Base-by-base conservation (phyloP, 371 early-diverging fungal genomes). In the Catenaria anguillulae region DNA sequence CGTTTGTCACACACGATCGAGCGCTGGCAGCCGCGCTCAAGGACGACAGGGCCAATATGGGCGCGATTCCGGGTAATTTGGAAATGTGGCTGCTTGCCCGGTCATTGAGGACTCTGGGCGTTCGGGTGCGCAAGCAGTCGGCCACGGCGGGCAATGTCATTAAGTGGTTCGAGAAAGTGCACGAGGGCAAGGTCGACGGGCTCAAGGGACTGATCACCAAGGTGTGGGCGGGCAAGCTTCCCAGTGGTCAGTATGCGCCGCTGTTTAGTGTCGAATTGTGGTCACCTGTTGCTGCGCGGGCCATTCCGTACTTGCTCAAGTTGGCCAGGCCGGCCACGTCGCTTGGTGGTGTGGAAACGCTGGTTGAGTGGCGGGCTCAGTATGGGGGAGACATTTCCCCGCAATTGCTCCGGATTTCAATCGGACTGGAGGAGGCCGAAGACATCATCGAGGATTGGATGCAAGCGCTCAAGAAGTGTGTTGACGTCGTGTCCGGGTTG, bases 321-420 rank as follows among this genome's bases (percentile, higher is more conserved):
- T 60, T 74, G 26, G 65, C 68, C 43, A 40, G 63, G 8, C 68
- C 69, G 34, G 84, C 87, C 21, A 83, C 83, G 12, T 77, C 77
- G 12, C 70, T 87, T 15, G 87, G 87, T 62, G 82, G 83, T 17
- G 75, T 76, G n/a, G 81, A 83, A 66, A 72, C 77, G 21, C 66
- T 82, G 61, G 73, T 74, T 40, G 83, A 84, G 52, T 80, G 82
- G 82, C 68, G 84, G 40, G 67, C 70, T 24, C 71, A 66, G 4
- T 56, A 69, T 15, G 84, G 81, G 50, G 34, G 62, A 19, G 67
- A 67, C 21, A 68, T 78, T 12, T 66, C 70, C 29, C 77, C 77
- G 2, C 64, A 68, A n/a, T 58, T 84, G 37, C 66, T 83, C 37
- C 73, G 87, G 8, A 65, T 86, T 17, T 77, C 77, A 46, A 70